phyloP scores from a whole-genome alignment of 352 stramenopile genomes.

The Thraustochytrium striatum region DNA sequence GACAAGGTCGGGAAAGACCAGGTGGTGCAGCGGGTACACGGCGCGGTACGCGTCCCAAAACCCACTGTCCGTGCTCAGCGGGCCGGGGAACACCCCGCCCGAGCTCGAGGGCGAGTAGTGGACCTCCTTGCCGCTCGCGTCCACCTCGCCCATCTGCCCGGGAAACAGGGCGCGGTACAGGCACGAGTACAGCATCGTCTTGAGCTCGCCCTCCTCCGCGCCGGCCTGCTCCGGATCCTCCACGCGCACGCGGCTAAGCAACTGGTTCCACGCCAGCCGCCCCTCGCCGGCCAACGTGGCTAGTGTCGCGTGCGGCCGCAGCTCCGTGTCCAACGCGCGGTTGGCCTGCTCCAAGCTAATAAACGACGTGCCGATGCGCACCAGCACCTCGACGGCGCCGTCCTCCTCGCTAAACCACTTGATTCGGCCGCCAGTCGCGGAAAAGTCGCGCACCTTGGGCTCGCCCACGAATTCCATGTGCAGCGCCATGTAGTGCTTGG shows the following conservation, averaged over 20 bases:
- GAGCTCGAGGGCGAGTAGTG: slow-evolving; percentile 50
- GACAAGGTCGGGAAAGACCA: slow-evolving; percentile 52
- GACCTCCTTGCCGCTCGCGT: slow-evolving; percentile 8
- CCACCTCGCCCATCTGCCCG: slow-evolving; percentile 49
- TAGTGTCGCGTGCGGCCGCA: background rate
- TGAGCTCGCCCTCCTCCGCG: background rate
- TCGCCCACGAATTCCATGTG: background rate
- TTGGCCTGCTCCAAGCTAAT: slow-evolving; percentile 2
- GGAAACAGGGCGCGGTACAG: slow-evolving; percentile 56
- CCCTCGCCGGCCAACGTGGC: background rate
- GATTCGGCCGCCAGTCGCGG: background rate
- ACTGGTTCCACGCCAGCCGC: slow-evolving; percentile 13
- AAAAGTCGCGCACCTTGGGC: background rate
- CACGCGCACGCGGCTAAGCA: slow-evolving; percentile 40
- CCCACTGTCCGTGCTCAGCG: slow-evolving; percentile 53
- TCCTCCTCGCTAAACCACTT: background rate
- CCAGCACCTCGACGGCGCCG: background rate
- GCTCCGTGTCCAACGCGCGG: background rate
- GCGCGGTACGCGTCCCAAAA: slow-evolving; percentile 57
- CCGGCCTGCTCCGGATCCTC: background rate
- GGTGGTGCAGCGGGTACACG: slow-evolving; percentile 52
- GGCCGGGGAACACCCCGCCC: slow-evolving; percentile 14
- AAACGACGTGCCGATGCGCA: slow-evolving; percentile 39
- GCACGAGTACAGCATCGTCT: slow-evolving; percentile 52
- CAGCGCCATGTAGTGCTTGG: slow-evolving; percentile 12